Conservation (phyloP, 306 rosid genomes). For the Corylus heterophylla region DNA sequence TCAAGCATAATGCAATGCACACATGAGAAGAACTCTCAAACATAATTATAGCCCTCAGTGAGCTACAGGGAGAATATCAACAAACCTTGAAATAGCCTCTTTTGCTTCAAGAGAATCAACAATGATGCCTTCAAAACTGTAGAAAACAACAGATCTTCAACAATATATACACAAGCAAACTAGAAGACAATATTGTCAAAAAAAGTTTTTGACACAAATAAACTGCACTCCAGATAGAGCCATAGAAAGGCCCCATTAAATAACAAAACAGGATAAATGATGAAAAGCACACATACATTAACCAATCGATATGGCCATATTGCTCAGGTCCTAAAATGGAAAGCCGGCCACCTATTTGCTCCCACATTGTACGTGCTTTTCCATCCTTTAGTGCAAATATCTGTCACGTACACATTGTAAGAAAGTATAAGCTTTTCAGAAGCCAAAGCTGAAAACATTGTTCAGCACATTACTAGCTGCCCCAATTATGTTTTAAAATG, state of each 20-base stretch:
- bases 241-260: not conserved
- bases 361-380: constrained; percentile 72
- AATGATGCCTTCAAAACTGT: constrained; percentile 87
- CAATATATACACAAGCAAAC: constrained; percentile 8
- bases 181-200: constrained; percentile 2
- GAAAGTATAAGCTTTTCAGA: constrained; percentile 30
- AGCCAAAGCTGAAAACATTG: constrained; percentile 26
- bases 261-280: not conserved
- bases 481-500: constrained; percentile 13
- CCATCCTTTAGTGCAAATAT: constrained; percentile 72
- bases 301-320: constrained; percentile 75
- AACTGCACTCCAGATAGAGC: not conserved
- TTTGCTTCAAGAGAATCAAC: constrained; percentile 77
- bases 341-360: constrained; percentile 58
- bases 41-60: constrained; percentile 11
- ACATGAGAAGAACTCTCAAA: constrained; percentile 13
- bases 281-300: constrained; percentile 59
- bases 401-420: constrained; percentile 49
- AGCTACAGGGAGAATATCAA: constrained; percentile 23
- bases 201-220: constrained; percentile 5
- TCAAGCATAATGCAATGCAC: constrained; percentile 8
- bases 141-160: constrained; percentile 21
- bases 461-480: constrained; percentile 15
- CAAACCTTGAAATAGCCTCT: constrained; percentile 79
- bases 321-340: constrained; percentile 52